A percentile compares a stretch with the other conserved stretches of the same genome.
Evolutionary conservation across 2,329 filamentous ascomycete genomes (phyloP).

Genomic region (Claviceps pazoutovae): DNA sequence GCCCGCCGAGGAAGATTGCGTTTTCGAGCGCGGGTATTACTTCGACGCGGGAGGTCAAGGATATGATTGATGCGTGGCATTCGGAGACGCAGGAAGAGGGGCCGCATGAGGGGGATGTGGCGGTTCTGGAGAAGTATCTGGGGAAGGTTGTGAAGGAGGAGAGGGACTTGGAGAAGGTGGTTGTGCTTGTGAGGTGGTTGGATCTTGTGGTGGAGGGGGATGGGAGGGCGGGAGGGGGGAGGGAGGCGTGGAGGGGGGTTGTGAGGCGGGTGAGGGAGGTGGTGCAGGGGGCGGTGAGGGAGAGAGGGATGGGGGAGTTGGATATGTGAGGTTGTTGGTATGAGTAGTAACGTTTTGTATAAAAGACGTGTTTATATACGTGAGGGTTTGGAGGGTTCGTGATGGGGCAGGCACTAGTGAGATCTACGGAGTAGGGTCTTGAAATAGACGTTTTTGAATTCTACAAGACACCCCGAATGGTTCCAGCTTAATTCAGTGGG

Average conservation of each 20-base stretch:
- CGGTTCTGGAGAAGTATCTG: conserved; percentile 61
- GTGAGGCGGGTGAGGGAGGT: conserved; percentile 30
- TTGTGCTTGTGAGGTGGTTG: conserved; percentile 56
- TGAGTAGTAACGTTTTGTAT: no score
- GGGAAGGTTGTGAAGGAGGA: conserved; percentile 60
- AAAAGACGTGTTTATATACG: no score
- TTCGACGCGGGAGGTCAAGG: conserved; percentile 47
- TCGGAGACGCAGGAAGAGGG: conserved; percentile 56
- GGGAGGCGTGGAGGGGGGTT: conserved; percentile 32
- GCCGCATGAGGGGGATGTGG: conserved; percentile 66
- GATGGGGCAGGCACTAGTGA: no score
- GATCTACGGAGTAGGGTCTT: no score
- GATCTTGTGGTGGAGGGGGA: conserved; percentile 40
- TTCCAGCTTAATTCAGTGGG: no score
- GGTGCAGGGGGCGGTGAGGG: conserved; percentile 40
- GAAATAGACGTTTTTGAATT: no score
- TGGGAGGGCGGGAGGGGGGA: conserved; percentile 21
- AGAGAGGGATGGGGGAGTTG: conserved; percentile 43
- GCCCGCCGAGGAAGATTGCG: conserved; percentile 28
- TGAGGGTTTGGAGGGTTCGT: no score
- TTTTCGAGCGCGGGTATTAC: conserved; percentile 32
- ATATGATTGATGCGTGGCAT: conserved; percentile 66
- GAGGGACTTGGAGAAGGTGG: conserved; percentile 61
- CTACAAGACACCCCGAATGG: no score
- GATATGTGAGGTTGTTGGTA: conserved; percentile 15